Conservation (phyloP, 1,139 yeast genomes). For the Yamadazyma blattariae region DNA sequence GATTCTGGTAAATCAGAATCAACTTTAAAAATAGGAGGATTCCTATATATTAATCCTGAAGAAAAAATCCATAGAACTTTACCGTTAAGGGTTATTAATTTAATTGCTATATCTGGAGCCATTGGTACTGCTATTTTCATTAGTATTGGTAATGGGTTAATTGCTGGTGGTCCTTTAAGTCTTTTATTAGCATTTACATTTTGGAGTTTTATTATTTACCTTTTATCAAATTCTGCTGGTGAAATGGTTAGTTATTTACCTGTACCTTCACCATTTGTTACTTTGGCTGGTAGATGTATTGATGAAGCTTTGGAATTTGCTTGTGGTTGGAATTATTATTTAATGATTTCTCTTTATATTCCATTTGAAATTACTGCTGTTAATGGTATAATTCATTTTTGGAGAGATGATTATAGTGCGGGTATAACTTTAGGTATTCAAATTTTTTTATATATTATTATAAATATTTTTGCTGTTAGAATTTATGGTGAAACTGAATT, state of each 20-base stretch:
- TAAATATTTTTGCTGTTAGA: conserved; percentile 69
- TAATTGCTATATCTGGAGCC: conserved; percentile 33
- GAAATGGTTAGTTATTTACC: conserved; percentile 58
- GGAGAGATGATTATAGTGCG: conserved; percentile 70
- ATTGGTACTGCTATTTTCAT: conserved; percentile 31
- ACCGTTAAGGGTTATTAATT: conserved; percentile 26
- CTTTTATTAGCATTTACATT: conserved; percentile 37
- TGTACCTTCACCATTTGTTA: conserved; percentile 56
- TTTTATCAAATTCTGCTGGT: conserved; percentile 66
- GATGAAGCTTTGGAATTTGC: conserved; percentile 72
- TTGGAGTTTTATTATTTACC: conserved; percentile 51
- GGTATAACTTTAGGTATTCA: conserved; percentile 64
- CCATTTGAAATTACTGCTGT: conserved; percentile 77
- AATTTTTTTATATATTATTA: conserved; percentile 55
- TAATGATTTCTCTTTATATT: conserved; percentile 70
- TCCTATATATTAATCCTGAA: conserved; percentile 5
- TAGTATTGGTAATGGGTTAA: conserved; percentile 39
- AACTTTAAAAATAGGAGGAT: background rate
- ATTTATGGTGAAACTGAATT: conserved; percentile 79
- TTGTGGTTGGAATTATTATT: conserved; percentile 79
- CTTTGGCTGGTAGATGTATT: conserved; percentile 50
- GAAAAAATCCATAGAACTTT: conserved; percentile 12
- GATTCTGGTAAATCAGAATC: conserved; percentile 51
- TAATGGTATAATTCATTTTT: conserved; percentile 70
- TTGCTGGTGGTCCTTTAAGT: conserved; percentile 45